Base-by-base conservation (phyloP, 176 grass and related monocot genomes). In the Carex myosuroides region DNA sequence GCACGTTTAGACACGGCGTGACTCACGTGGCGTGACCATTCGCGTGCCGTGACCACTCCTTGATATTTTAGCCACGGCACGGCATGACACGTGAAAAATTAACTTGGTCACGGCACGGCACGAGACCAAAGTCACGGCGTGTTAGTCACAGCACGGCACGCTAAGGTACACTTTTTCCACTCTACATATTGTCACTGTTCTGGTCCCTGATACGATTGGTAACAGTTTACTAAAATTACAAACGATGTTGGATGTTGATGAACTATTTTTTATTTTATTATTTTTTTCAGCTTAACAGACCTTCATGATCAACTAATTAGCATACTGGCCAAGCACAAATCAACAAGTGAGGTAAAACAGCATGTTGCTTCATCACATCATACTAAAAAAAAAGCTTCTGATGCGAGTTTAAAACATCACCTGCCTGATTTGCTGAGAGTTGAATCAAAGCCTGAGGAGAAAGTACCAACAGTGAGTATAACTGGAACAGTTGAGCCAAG, bases 251-350 rank as follows among this genome's bases (percentile, higher is more conserved):
- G 37, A 70, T n/a, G 39, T 57, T 21, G 72, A 67, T 86, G 68
- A 60, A 58, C 21, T 73, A 46, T 86, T 70, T 44, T 44, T 44
- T 44, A 44, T 44, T 70, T 84, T 82, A 85, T 57, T 86, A 88
- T 52, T 79, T 54, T 37, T 85, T 95, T 84, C 88, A 98, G 95
- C 85, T 98, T 98, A 89, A 98, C 95, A 84, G 92, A 98, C 80
- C 90, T 98, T 85, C 89, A 98, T 88, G 95, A 93, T 84, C 95
- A 98, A 41, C 77, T 98, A 80, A 90, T 88, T 65, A 89, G 82
- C 73, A 85, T 90, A 11, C 75, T 98, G 29, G 85, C 87, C 77
- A 95, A 94, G 80, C 79, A 95, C 64, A 85, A 92, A 35, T 74
- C 85, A 76, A 84, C 85, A 87, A 84, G 81, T 60, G 86, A 85